Evolutionary conservation across 2,329 filamentous ascomycete genomes (phyloP), one percentile per base, ranked within the genome.

Genomic region (Fusarium staphyleae): DNA sequence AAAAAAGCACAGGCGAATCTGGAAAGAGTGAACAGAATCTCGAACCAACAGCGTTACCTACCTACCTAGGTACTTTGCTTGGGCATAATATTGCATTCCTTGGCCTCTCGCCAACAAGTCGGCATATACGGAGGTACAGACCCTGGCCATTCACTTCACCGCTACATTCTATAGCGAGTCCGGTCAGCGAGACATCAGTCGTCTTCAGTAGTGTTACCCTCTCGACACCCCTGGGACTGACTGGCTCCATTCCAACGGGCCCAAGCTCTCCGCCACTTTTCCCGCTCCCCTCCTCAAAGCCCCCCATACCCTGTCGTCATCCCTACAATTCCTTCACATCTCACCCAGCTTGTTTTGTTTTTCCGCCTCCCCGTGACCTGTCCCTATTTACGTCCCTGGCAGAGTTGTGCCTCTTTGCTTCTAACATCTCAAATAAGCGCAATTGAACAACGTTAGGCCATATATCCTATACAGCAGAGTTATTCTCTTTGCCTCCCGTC

Each of bases 191-290:
- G 34, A 52, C 44, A 35, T 24, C 43, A 28, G n/a, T 12, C 36
- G 24, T 43, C 35, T 15, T 28, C 34, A 34, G 40, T 41, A 30
- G 22, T 19, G 22, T 30, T 29, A 24, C 16, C 35, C 34, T 37
- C 34, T 63, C 52, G 59, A 63, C 60, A 62, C 55, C 58, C 42
- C 41, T 39, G 41, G 26, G 48, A 24, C 19, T 22, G 4, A 36
- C 46, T 32, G 52, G 47, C 48, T 49, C 62, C 64, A 67, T 66
- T 67, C 64, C 60, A 63, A 22, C 52, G 41, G 53, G 53, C 60
- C 57, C 52, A 63, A 66, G 64, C 64, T 66, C 60, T 63, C 56
- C 62, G 60, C 64, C 62, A 66, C 64, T 64, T 63, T 54, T 24
- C 22, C 22, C 7, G 9, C 22, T 24, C 22, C 22, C 22, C 22